phyloP scores from a whole-genome alignment of 129 eudicot genomes.

The Rutidosis leptorrhynchoides region DNA sequence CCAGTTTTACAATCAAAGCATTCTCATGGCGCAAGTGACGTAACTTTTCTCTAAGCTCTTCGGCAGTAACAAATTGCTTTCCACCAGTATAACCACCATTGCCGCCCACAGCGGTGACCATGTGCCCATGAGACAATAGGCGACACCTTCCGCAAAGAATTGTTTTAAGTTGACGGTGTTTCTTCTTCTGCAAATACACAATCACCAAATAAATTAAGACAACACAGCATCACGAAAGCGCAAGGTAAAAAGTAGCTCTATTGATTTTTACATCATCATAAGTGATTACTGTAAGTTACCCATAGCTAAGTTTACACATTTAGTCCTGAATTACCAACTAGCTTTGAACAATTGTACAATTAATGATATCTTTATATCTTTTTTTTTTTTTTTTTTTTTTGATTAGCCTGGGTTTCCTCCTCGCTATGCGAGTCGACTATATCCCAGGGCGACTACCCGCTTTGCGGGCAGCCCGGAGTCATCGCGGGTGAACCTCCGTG shows the following conservation, averaged over 20 bases:
- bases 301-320: too few species aligned
- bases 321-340: background rate
- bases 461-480: too few species aligned
- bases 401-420: too few species aligned
- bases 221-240: background rate
- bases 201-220: slow-evolving; percentile 20
- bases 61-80: slow-evolving; percentile 93
- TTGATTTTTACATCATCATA: background rate
- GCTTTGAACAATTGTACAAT: background rate
- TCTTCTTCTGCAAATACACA: slow-evolving; percentile 73
- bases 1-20: slow-evolving; percentile 92
- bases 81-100: slow-evolving; percentile 98
- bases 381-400: too few species aligned
- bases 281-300: background rate
- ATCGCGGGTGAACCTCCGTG: too few species aligned
- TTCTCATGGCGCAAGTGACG: slow-evolving; percentile 84
- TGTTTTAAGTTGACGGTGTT: slow-evolving; percentile 74
- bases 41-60: slow-evolving; percentile 88
- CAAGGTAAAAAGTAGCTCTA: background rate
- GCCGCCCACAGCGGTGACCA: slow-evolving; percentile 99
- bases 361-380: too few species aligned
- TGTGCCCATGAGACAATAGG: slow-evolving; percentile 89
- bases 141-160: slow-evolving; percentile 90
- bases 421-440: too few species aligned
- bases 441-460: too few species aligned